Base-by-base conservation (phyloP, 2,329 filamentous ascomycete genomes). In the Aspergillus sp. region DNA sequence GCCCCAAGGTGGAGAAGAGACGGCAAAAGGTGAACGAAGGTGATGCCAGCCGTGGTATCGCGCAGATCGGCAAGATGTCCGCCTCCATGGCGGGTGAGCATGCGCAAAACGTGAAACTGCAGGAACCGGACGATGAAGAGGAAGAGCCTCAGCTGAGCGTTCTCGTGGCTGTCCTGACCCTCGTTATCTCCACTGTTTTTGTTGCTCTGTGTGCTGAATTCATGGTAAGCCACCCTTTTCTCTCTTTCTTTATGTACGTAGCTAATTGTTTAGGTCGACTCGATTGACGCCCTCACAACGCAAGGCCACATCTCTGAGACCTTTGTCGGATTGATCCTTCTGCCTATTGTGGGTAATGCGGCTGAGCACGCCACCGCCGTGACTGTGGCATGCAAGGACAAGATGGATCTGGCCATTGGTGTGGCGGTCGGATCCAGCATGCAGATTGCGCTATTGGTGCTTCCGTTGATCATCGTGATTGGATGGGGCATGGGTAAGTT, bases 131-230 rank as follows among this genome's bases (percentile, higher is more conserved):
- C 0, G 90, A 92, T 19, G 82, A 92, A 17, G 82, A 82, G 7
- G 91, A 96, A 66, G 84, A 88, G 55, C 92, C 93, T 0, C 86
- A 91, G 65, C 82, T 97, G 23, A 85, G 88, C 56, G 82, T 94
- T 56, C 73, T 81, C 42, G 90, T 92, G 13, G 92, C 93, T 1
- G 68, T 96, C 3, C 79, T 85, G 47, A 90, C 90, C 0, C 85
- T 97, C 3, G 81, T 82, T 6, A 79, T 85, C n/a, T 88, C 90
- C 0, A 96, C 91, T 3, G 89, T 88, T 44, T 80, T 94, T 55
- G 92, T 96, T 50, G 92, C 90, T 1, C 82, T 95, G 42, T 95
- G 91, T 68, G 87, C 86, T 8, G 86, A 88, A 68, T 88, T 83
- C 71, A 85, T 88, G 83, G 85, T 75, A 65, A 17, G 64, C 53